Evolutionary conservation across 805 yeast species (phyloP).

Genomic region (Wickerhamomyces strasburgensis): DNA sequence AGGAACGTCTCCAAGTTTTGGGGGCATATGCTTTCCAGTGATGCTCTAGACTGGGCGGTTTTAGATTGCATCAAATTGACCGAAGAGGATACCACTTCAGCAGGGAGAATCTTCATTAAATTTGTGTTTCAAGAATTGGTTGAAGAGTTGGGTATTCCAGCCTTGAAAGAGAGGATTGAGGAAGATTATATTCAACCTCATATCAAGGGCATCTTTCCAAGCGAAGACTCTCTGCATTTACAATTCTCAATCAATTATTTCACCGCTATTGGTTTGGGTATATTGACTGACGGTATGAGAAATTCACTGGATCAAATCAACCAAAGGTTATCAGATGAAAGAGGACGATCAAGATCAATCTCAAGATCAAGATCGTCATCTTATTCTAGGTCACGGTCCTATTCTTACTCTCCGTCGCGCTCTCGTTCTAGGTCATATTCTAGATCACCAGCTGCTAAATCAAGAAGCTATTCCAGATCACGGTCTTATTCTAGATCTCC

Average conservation of each 20-base stretch:
- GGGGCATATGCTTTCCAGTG: slow-evolving; percentile 77
- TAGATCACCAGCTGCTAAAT: slow-evolving; percentile 14
- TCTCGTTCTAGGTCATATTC: slow-evolving; percentile 22
- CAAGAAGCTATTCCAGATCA: slow-evolving; percentile 17
- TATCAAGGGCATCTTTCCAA: slow-evolving; percentile 63
- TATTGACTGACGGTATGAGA: slow-evolving; percentile 80
- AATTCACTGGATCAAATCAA: slow-evolving; percentile 30
- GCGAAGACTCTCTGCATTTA: slow-evolving; percentile 42
- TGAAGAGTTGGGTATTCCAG: slow-evolving; percentile 63
- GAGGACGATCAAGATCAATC: slow-evolving; percentile 15
- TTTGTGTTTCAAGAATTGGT: slow-evolving; percentile 75
- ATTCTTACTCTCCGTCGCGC: slow-evolving; percentile 17
- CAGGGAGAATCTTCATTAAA: slow-evolving; percentile 75
- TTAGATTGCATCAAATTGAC: slow-evolving; percentile 54
- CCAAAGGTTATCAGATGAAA: slow-evolving; percentile 26
- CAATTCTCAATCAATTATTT: slow-evolving; percentile 85
- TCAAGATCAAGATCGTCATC: slow-evolving; percentile 24
- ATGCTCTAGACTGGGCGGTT: slow-evolving; percentile 59
- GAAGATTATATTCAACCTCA: slow-evolving; percentile 48
- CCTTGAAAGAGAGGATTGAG: slow-evolving; percentile 42
- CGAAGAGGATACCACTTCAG: slow-evolving; percentile 71
- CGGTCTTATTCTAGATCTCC: slow-evolving; percentile 8
- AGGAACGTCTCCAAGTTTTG: slow-evolving; percentile 79
- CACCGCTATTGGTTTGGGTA: slow-evolving; percentile 88
- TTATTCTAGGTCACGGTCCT: slow-evolving; percentile 15